These are phyloP conservation scores for Rhizophora mangle DNA, from an alignment of 345 rosid genomes.

Conservation along the genomic window DNA sequence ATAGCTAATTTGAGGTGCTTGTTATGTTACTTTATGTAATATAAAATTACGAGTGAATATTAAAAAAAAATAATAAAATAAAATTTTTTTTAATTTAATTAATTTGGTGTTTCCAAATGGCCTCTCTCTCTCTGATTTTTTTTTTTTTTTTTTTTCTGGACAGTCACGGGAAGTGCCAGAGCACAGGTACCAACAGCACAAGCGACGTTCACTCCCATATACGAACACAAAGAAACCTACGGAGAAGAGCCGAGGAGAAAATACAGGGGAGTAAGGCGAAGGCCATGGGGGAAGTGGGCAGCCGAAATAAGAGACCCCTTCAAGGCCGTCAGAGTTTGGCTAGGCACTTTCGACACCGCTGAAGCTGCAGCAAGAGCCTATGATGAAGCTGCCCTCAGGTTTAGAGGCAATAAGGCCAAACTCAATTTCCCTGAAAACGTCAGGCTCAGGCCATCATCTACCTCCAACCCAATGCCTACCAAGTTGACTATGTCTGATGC, in stretches of 20 bases:
- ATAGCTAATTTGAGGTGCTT: background rate
- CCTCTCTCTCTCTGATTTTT: conserved; percentile 4
- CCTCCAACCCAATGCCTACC: conserved; percentile 22
- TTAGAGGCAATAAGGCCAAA: conserved; percentile 90
- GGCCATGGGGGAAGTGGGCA: conserved; percentile 98
- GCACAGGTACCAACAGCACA: conserved; percentile 12
- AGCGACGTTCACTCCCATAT: conserved; percentile 22
- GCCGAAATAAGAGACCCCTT: conserved; percentile 90
- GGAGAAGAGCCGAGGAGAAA: conserved; percentile 47
- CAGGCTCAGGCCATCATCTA: conserved; percentile 39
- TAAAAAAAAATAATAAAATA: too few relatives aligned
- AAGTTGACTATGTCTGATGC: conserved; percentile 38
- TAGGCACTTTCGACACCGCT: conserved; percentile 89
- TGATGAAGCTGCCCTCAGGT: conserved; percentile 75
- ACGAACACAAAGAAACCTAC: conserved; percentile 31
- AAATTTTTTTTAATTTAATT: background rate
- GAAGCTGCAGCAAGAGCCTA: conserved; percentile 93
- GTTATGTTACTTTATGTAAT: too few relatives aligned
- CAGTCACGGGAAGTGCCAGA: conserved; percentile 24
- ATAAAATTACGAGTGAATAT: too few relatives aligned
- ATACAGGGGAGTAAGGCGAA: conserved; percentile 84
- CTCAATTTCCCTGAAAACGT: conserved; percentile 98
- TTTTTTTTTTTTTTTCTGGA: background rate
- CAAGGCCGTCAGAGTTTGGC: conserved; percentile 85
- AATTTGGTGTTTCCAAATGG: conserved; percentile 6